Base-by-base conservation (phyloP, 139 green algal genomes). In the Protoeuglena noctilucae region DNA sequence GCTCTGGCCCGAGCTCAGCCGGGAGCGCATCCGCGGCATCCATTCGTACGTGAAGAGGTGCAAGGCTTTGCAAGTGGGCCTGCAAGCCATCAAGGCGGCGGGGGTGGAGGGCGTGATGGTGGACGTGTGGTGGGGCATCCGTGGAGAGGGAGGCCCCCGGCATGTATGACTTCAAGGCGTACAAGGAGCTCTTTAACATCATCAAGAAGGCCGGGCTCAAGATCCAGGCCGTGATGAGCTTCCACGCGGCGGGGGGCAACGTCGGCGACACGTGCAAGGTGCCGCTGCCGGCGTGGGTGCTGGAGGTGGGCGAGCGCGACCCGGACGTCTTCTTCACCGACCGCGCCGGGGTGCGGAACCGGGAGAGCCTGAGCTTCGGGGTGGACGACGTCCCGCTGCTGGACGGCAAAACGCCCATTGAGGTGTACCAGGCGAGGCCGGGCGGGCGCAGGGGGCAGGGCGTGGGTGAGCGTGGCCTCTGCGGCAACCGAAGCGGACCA, bases 241-340 rank as follows among this genome's bases (percentile, higher is more conserved):
- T 61, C 40, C 39, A 56, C 54, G 54, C 54, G 6, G 51, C 22
- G 9, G 51, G 30, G 24, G 62, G 62, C 28, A 76, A 80, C 53
- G 69, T 77, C n/a, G 66, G 70, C 18, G 69, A 80, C 47, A 53
- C 55, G 28, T 58, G 53, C 51, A 28, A 63, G 50, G 92, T 97
- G 41, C 70, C 84, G 18, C 69, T 98, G 61, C 91, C 91, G 0
- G 66, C 67, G n/a, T 99, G 91, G 91, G 80, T 99, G 26, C 53
- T 86, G 40, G 77, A 92, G n/a, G 79, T 86, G 21, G 87, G 81
- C 3, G 75, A 90, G 28, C 57, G 65, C 28, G 80, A 96, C 59
- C 77, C 78, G 9, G 89, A 99, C 63, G 85, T 99, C 40, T 94
- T 88, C 45, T 98, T 86, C 73, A 97, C 87, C 18, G 91, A 99